Evolutionary conservation across 1,139 yeast genomes (phyloP), one percentile per base, ranked within the genome.

Genomic region (Geotrichum klebahnii): DNA sequence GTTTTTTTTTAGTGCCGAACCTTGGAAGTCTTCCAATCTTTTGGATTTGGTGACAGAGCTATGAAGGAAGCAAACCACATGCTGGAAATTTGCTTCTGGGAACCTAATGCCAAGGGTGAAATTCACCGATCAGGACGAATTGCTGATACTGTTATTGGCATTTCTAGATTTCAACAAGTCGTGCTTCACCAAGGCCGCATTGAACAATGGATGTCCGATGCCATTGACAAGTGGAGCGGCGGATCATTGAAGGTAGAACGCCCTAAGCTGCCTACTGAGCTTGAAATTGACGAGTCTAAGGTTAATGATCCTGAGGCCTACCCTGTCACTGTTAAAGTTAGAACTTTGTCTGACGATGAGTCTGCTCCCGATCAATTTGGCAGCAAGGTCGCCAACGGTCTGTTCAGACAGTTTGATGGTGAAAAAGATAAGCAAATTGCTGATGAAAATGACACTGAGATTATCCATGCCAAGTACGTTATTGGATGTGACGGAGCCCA

Each of bases 401-500:
- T 67, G 17, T 67, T 60, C 59, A 56, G 70, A 45, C 62, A 59
- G 42, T 67, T 66, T 52, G 69, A 63, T 23, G 70, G 70, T 32
- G 70, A 67, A 50, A 64, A 60, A 51, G 57, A 44, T 8, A 20
- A 17, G 2, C 24, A 12, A 9, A 36, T 10, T 10, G 20, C 8
- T 6, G 48, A 44, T n/a, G 53, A 51, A 20, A 54, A 48, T 8
- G 50, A 47, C 14, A 38, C 26, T 37, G 57, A 50, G 46, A 48
- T 44, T 20, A 64, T 68, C 42, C 55, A 62, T 35, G 68, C 71
- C 31, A 69, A 69, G 52, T 69, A 68, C 55, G 67, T 68, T 38
- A 51, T 69, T 40, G 73, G 73, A 24, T 59, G 67, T 43, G 73
- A 69, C 54, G 73, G 73, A 43, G 73, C 73, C 16, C 72, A 68